Conservation (phyloP, 495 filamentous ascomycete species). For the Penicillium angulare region DNA sequence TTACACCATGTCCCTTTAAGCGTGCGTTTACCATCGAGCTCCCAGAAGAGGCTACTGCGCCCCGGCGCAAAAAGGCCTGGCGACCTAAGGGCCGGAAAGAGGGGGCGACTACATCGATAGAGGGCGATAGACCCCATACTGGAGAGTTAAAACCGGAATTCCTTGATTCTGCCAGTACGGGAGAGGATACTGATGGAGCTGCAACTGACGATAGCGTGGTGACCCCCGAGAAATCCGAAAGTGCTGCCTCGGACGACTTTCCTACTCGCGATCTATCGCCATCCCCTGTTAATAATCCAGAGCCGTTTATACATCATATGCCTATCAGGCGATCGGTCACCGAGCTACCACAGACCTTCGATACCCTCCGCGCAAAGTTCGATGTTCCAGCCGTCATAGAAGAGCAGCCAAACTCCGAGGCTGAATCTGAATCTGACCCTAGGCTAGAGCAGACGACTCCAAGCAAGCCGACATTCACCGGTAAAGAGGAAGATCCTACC, state of each 20-base stretch:
- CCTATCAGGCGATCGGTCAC: constrained; percentile 21
- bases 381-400: constrained; percentile 34
- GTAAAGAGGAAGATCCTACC: background rate
- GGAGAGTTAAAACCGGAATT: constrained; percentile 16
- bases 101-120: constrained; percentile 21
- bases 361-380: constrained; percentile 45
- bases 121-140: constrained; percentile 7
- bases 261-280: constrained; percentile 23
- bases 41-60: constrained; percentile 65
- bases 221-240: constrained; percentile 27
- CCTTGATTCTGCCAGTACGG: constrained; percentile 30
- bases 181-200: constrained; percentile 40
- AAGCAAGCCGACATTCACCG: background rate
- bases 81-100: constrained; percentile 58
- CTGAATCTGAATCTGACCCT: constrained; percentile 30
- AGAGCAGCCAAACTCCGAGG: background rate
- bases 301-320: constrained; percentile 18
- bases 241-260: constrained; percentile 25
- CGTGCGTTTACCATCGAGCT: constrained; percentile 71
- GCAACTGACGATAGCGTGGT: constrained; percentile 38
- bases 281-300: constrained; percentile 10
- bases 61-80: constrained; percentile 68
- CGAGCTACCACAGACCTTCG: constrained; percentile 47
- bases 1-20: constrained; percentile 81
- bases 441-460: background rate